These are phyloP conservation scores for Didymella pinodella DNA, from an alignment of 2,329 filamentous ascomycete genomes.

Conservation along the genomic window DNA sequence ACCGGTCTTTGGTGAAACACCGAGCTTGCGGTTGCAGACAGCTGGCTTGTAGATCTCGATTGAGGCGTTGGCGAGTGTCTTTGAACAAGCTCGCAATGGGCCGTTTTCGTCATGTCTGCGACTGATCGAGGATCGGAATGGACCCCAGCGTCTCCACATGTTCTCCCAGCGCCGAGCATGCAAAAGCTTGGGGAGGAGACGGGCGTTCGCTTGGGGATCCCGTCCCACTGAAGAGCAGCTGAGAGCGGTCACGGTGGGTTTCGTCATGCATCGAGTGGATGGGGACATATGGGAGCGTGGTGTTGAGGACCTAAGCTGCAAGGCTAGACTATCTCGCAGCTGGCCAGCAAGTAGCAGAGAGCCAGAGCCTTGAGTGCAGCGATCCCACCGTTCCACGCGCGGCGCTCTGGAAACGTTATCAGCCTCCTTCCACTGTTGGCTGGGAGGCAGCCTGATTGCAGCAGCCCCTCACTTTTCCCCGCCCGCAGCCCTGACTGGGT, in stretches of 20 bases:
- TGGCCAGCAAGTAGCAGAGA: conserved; percentile 20
- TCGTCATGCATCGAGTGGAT: conserved; percentile 26
- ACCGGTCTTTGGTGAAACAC: background rate
- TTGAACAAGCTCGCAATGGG: background rate
- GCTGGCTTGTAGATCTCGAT: conserved; percentile 5
- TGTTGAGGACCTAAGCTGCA: conserved; percentile 39
- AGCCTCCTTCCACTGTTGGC: conserved; percentile 14
- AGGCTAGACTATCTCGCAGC: conserved; percentile 30
- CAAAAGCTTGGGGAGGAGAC: conserved; percentile 9
- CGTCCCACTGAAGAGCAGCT: conserved; percentile 2
- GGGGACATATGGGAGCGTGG: conserved; percentile 14
- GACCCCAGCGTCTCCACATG: conserved; percentile 23
- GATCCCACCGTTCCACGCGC: conserved; percentile 8
- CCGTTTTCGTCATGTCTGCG: conserved; percentile 16
- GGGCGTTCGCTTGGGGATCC: background rate
- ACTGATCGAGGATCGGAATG: conserved; percentile 8
- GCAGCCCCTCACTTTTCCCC: conserved; percentile 24
- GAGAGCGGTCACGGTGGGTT: conserved; percentile 13
- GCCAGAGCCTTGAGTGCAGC: conserved; percentile 9
- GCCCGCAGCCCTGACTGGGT: conserved; percentile 9
- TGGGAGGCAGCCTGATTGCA: conserved; percentile 15
- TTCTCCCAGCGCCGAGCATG: conserved; percentile 18
- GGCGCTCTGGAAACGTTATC: conserved; percentile 18
- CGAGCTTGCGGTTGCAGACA: background rate
- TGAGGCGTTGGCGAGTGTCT: conserved; percentile 4